Base-by-base conservation (phyloP, 192 early-diverging fungal species). In the Backusella tarrabulga region DNA sequence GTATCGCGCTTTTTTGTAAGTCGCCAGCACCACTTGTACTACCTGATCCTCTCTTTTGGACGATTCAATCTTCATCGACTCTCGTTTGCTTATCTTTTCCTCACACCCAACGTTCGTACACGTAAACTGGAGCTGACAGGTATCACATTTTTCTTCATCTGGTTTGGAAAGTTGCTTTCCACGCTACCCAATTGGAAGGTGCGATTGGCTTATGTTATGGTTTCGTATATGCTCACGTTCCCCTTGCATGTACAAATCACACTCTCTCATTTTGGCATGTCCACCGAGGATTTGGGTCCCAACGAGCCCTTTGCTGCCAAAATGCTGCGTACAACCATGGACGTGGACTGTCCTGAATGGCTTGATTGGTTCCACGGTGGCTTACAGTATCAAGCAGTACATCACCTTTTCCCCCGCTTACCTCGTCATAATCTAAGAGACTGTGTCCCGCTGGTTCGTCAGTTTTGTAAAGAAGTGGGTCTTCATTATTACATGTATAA, bases 361-460 rank as follows among this genome's bases (percentile, higher is more conserved):
- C 74, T 99, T 60, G 97, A 99, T 83, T 97, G 95, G 96, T 95
- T 97, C 90, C 97, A 99, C 76, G 97, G 97, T 71, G 97, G 96
- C 2, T 87, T 98, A 26, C 97, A 98, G 83, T 99, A 91, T 87
- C 97, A 99, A 83, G 92, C 93, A n/a, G 92, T 92, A 36, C 97
- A 99, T 86, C 97, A 99, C 83, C 83, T 99, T 38, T 99, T 95
- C 82, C 97, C 97, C 71, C 91, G 97, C 42, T 81, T 97, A 26
- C 96, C 97, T 6, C 90, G 97, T 35, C 96, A 97, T 84, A 96
- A 97, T 81, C 86, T 99, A 36, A 85, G 92, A 54, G 35, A 71
- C 0, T 88, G 91, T 68, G 91, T 90, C 60, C 93, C 93, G 0
- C 81, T 91, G 40, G 93, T 97, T 19, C 85, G 83, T 71, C 84